Evolutionary conservation across 805 yeast genomes (phyloP).

Genomic region (Wickerhamomyces bisporus): DNA sequence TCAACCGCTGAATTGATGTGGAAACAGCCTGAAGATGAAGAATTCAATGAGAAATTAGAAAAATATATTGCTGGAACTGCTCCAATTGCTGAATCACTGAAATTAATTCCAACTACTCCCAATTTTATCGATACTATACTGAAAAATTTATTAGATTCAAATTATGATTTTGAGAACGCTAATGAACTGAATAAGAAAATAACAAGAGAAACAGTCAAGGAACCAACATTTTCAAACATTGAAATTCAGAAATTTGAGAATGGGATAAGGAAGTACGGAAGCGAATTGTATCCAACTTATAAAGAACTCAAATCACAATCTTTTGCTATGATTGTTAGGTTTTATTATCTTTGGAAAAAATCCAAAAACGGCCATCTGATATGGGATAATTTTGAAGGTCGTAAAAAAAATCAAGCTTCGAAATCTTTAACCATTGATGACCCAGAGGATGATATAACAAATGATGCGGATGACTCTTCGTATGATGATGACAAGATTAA

Average conservation of each 20-base stretch:
- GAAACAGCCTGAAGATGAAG: conserved; percentile 39
- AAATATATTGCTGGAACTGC: conserved; percentile 50
- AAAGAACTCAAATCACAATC: conserved; percentile 71
- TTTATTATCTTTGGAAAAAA: conserved; percentile 89
- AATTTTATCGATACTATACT: conserved; percentile 78
- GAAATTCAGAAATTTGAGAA: conserved; percentile 70
- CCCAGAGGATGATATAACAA: conserved; percentile 17
- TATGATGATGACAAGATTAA: conserved; percentile 53
- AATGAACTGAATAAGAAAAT: conserved; percentile 38
- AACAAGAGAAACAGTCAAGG: conserved; percentile 56
- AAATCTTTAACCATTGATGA: conserved; percentile 8
- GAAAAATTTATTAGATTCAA: conserved; percentile 43
- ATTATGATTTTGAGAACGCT: conserved; percentile 50
- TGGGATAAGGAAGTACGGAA: conserved; percentile 67
- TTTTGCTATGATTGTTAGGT: conserved; percentile 75
- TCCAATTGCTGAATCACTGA: conserved; percentile 50
- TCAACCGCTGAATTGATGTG: conserved; percentile 63
- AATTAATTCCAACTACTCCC: conserved; percentile 59
- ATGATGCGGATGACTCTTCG: conserved; percentile 62
- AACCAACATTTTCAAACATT: conserved; percentile 65
- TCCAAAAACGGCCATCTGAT: conserved; percentile 66
- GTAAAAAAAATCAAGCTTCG: conserved; percentile 52
- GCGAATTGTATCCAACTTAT: conserved; percentile 70
- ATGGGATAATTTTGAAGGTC: conserved; percentile 79
- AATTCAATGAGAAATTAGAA: conserved; percentile 34